Conservation (phyloP, 495 filamentous ascomycete species). For the Tuber aestivum region DNA sequence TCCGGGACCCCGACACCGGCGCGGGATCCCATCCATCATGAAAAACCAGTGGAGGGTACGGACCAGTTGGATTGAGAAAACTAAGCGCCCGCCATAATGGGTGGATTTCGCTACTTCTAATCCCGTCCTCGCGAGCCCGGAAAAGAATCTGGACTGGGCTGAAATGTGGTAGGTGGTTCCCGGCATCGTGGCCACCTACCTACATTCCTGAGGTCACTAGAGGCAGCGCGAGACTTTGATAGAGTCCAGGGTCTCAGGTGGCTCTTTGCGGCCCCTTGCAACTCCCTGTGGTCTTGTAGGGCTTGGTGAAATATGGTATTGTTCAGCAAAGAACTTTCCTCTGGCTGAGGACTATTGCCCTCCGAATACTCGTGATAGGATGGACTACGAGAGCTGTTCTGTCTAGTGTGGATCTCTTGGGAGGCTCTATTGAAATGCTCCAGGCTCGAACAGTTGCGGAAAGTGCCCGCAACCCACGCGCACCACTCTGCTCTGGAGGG, state of each 20-base stretch:
- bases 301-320: not conserved
- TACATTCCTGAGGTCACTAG: not conserved
- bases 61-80: too few relatives aligned
- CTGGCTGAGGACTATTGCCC: not conserved
- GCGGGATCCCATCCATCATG: too few relatives aligned
- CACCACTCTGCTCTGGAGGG: not conserved
- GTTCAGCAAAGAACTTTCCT: not conserved
- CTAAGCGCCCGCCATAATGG: too few relatives aligned
- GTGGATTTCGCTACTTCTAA: not conserved
- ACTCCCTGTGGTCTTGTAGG: not conserved
- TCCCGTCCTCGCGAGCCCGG: not conserved
- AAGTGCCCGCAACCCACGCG: not conserved
- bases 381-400: not conserved
- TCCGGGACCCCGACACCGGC: too few relatives aligned
- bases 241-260: not conserved
- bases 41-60: too few relatives aligned
- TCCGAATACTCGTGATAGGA: not conserved
- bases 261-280: not conserved
- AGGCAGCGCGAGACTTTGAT: not conserved
- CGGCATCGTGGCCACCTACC: not conserved
- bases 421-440: not conserved
- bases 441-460: not conserved
- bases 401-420: not conserved
- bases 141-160: not conserved
- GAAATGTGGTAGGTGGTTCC: not conserved